These are phyloP conservation scores for Sclerotinia borealis DNA, from an alignment of 2,329 filamentous ascomycete species.

Conservation along the genomic window DNA sequence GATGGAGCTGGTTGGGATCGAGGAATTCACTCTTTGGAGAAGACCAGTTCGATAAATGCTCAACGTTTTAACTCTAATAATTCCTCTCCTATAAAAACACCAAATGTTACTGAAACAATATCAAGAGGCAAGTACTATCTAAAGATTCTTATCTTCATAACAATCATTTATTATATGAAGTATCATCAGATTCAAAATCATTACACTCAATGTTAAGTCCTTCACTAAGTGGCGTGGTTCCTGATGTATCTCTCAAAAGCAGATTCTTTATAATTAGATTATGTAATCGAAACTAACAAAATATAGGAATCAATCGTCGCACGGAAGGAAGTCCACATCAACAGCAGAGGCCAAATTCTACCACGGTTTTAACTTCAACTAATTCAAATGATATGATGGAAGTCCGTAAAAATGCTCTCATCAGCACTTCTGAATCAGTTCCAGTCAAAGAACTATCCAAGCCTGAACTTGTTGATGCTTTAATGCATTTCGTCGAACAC, in stretches of 20 bases:
- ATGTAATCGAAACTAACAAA: background rate
- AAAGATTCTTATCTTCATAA: background rate
- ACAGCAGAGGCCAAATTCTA: background rate
- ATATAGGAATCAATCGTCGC: background rate
- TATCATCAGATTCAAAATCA: background rate
- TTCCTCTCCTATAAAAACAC: background rate
- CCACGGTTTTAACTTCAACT: background rate
- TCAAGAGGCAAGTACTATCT: background rate
- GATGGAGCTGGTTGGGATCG: background rate
- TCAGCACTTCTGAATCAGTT: background rate
- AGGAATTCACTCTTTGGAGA: background rate
- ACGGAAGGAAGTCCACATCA: background rate
- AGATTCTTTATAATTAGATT: background rate
- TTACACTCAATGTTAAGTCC: too few relatives aligned
- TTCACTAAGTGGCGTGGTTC: background rate
- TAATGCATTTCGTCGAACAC: background rate
- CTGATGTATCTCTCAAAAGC: too few relatives aligned
- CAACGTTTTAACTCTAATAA: background rate
- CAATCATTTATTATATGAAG: background rate
- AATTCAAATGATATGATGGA: too few relatives aligned
- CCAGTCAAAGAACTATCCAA: background rate
- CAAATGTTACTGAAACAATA: background rate
- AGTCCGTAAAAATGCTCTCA: background rate
- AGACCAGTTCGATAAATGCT: background rate
- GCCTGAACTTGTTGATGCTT: background rate